Evolutionary conservation across 495 filamentous ascomycete species (phyloP), one percentile per base, ranked within the genome.

Genomic region (Tricharina praecox): DNA sequence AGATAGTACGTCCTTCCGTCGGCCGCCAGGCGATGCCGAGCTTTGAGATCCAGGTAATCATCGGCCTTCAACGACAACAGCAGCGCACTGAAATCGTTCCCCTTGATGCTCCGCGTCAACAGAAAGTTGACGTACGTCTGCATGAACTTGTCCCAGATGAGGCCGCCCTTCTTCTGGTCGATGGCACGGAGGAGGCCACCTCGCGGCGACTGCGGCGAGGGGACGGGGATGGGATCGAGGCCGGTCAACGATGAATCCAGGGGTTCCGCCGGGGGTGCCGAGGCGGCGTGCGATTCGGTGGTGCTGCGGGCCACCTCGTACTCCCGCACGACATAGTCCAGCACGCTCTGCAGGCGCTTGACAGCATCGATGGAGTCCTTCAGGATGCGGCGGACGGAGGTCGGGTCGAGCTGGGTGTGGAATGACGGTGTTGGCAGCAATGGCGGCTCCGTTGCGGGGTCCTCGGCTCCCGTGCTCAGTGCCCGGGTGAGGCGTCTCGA

Each of bases 121-220:
- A 50, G 23, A 26, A 36, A 26, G 25, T 19, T 28, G 3, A 11
- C 15, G 1, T 34, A 15, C 16, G 49, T n/a, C 26, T 41, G 18
- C 4, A 33, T 49, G 34, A 55, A 60, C 23, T 52, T 25, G 18
- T 43, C 37, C 56, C 52, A 60, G n/a, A 60, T 49, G 21, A 24
- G 39, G 28, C 35, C 4, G 21, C 50, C 48, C 15, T 47, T 24
- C 15, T 56, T 47, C 4, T n/a, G 34, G 19, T 52, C 37, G 15
- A 60, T 52, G 24, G 56, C 57, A 16, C 21, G 21, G 4, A 60
- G 52, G 21, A 60, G 52, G 3, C 30, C 23, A 11, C 46, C 23
- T 13, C 60, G 45, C 15, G 56, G 21, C 18, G 19, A 16, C 23
- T 50, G 50, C 50, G 25, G 49, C 56, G 13, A 3, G 19, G 35